A percentile compares a stretch with the other conserved stretches of the same genome.
Evolutionary conservation across 306 rosid species (phyloP).

Genomic region (Rubus parviflorus): DNA sequence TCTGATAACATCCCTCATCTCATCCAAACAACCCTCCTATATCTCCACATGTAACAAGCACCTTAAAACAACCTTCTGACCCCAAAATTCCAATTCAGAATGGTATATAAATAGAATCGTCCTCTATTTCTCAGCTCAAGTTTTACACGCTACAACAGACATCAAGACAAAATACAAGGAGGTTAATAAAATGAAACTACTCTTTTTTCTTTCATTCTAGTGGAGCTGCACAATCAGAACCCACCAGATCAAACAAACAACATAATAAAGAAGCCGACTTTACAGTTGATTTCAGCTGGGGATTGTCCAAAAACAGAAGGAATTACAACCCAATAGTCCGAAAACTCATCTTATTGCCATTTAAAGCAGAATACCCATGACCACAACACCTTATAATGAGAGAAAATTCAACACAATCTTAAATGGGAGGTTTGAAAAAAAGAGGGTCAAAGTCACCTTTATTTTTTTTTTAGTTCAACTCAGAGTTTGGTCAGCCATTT

Average conservation of each 20-base stretch:
- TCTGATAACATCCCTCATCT: constrained; percentile 63
- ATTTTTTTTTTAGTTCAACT: constrained; percentile 18
- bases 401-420: constrained; percentile 29
- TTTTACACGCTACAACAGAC: constrained; percentile 36
- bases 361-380: constrained; percentile 38
- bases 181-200: neutral
- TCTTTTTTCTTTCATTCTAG: neutral
- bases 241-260: constrained; percentile 29
- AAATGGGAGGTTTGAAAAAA: constrained; percentile 23
- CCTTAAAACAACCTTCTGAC: constrained; percentile 26
- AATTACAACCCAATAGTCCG: constrained; percentile 12
- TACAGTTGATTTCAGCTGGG: constrained; percentile 29
- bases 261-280: constrained; percentile 23
- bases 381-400: constrained; percentile 30
- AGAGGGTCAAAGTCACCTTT: constrained; percentile 55
- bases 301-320: constrained; percentile 21
- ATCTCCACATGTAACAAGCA: constrained; percentile 63
- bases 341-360: constrained; percentile 24
- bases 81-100: constrained; percentile 32
- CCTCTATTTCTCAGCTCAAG: constrained; percentile 35
- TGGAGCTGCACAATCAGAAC: neutral
- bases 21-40: constrained; percentile 49
- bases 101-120: neutral
- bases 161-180: constrained; percentile 25
- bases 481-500: constrained; percentile 39